These are phyloP conservation scores for Megacollybia platyphylla DNA, from an alignment of 1,284 basidiomycete genomes.

Conservation along the genomic window DNA sequence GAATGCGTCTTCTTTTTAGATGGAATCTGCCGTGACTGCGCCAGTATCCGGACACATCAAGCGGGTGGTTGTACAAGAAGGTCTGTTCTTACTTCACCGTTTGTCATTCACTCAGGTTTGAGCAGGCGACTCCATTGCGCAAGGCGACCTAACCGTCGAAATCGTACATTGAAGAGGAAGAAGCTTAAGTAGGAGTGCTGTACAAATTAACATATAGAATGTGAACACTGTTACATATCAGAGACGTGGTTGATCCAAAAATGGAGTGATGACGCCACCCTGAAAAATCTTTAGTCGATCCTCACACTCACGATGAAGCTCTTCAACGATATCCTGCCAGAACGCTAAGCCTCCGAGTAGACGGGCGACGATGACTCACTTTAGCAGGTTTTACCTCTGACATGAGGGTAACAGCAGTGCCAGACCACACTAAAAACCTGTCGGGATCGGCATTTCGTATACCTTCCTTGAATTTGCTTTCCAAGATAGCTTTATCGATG, in stretches of 20 bases:
- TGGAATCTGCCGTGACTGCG: slow-evolving; percentile 93
- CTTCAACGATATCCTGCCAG: slow-evolving; percentile 35
- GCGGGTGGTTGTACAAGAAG: slow-evolving; percentile 81
- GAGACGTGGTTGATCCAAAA: neutral
- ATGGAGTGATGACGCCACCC: neutral
- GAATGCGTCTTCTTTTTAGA: slow-evolving; percentile 33
- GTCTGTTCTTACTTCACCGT: slow-evolving; percentile 18
- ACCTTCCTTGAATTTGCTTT: slow-evolving; percentile 30
- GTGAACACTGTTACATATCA: neutral
- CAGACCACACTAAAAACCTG: slow-evolving; percentile 57
- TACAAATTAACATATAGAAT: neutral
- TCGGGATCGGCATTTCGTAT: slow-evolving; percentile 27
- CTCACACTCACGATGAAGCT: slow-evolving; percentile 31
- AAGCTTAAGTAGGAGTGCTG: neutral
- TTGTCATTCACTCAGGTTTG: neutral
- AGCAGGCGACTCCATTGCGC: slow-evolving; percentile 76
- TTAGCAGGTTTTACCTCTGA: slow-evolving; percentile 39
- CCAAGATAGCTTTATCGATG: slow-evolving; percentile 28
- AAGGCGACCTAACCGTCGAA: slow-evolving; percentile 79
- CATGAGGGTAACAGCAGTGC: slow-evolving; percentile 52
- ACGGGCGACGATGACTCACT: slow-evolving; percentile 21
- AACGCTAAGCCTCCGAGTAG: neutral
- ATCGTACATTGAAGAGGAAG: slow-evolving; percentile 53
- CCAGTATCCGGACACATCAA: slow-evolving; percentile 94
- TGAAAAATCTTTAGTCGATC: slow-evolving; percentile 15